Percentiles rank a stretch among this genome's conserved stretches.
Conservation (phyloP, 2,329 filamentous ascomycete species). For the Ophiosphaerella narmari region DNA sequence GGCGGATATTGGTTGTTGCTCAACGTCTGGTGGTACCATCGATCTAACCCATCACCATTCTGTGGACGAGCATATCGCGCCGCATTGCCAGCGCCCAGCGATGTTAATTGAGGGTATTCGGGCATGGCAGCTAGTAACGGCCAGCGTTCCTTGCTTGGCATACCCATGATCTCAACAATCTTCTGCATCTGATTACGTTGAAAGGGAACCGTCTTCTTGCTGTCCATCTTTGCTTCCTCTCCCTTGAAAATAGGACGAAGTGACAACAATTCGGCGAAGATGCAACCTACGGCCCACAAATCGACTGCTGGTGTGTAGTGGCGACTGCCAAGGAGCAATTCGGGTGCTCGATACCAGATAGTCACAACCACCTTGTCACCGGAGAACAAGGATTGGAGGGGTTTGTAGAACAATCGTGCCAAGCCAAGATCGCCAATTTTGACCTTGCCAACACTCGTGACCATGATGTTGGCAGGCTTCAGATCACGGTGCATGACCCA, state of each 20-base stretch:
- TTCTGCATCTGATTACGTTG: slow-evolving; percentile 99
- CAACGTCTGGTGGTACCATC: slow-evolving; percentile 60
- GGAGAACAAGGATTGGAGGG: slow-evolving; percentile 84
- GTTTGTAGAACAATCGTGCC: slow-evolving; percentile 91
- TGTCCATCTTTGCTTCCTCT: slow-evolving; percentile 98
- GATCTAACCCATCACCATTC: slow-evolving; percentile 63
- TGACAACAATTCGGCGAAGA: slow-evolving; percentile 91
- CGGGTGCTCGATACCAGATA: slow-evolving; percentile 97
- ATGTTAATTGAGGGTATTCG: slow-evolving; percentile 75
- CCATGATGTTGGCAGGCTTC: slow-evolving; percentile 99
- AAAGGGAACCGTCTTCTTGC: slow-evolving; percentile 95
- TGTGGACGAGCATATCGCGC: slow-evolving; percentile 56
- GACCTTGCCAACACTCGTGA: slow-evolving; percentile 85
- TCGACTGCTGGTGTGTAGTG: slow-evolving; percentile 98
- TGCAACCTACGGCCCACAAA: slow-evolving; percentile 96
- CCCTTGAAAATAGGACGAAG: slow-evolving; percentile 96
- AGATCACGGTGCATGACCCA: slow-evolving; percentile 97
- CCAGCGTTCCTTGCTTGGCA: slow-evolving; percentile 89
- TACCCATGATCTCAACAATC: slow-evolving; percentile 93
- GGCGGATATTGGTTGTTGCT: slow-evolving; percentile 53
- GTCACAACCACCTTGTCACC: slow-evolving; percentile 99
- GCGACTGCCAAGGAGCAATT: slow-evolving; percentile 86
- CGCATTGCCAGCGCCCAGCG: slow-evolving; percentile 52
- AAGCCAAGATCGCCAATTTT: slow-evolving; percentile 95
- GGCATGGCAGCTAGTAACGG: slow-evolving; percentile 83